A percentile compares a stretch with the other conserved stretches of the same genome.
phyloP scores from a whole-genome alignment of 2,329 filamentous ascomycete genomes.

The Arachnomyces sp. region DNA sequence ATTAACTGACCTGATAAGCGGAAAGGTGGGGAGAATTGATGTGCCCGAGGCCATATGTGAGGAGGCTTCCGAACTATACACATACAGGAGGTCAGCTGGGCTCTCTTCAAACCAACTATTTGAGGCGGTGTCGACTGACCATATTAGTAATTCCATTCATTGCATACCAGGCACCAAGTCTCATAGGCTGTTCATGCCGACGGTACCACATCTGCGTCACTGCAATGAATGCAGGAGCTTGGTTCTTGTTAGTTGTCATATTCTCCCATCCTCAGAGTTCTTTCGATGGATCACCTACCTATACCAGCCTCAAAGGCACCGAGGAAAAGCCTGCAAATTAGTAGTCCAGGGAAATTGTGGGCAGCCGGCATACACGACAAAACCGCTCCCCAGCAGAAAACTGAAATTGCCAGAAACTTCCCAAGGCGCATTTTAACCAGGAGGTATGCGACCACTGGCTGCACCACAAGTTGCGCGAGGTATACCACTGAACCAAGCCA shows the following conservation, averaged over 20 bases:
- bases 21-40: slow-evolving; percentile 38
- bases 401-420: slow-evolving; percentile 50
- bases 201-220: slow-evolving; percentile 52
- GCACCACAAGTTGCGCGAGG: slow-evolving; percentile 47
- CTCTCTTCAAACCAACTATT: too few species aligned
- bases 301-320: slow-evolving; percentile 49
- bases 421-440: slow-evolving; percentile 55
- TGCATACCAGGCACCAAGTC: slow-evolving; percentile 46
- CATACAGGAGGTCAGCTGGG: too few species aligned
- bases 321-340: slow-evolving; percentile 49
- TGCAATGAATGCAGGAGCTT: slow-evolving; percentile 45
- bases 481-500: slow-evolving; percentile 49
- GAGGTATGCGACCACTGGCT: slow-evolving; percentile 46
- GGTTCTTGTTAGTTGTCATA: background rate
- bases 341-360: slow-evolving; percentile 42
- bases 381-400: slow-evolving; percentile 47
- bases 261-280: background rate
- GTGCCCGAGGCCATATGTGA: slow-evolving; percentile 47
- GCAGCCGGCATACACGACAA: slow-evolving; percentile 48
- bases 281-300: slow-evolving; percentile 17
- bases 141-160: slow-evolving; percentile 52
- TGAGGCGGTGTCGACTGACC: slow-evolving; percentile 20
- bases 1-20: slow-evolving; percentile 42
- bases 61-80: slow-evolving; percentile 43
- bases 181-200: slow-evolving; percentile 44